Conservation (phyloP, 2,329 filamentous ascomycete species). For the Exophiala sideris region DNA sequence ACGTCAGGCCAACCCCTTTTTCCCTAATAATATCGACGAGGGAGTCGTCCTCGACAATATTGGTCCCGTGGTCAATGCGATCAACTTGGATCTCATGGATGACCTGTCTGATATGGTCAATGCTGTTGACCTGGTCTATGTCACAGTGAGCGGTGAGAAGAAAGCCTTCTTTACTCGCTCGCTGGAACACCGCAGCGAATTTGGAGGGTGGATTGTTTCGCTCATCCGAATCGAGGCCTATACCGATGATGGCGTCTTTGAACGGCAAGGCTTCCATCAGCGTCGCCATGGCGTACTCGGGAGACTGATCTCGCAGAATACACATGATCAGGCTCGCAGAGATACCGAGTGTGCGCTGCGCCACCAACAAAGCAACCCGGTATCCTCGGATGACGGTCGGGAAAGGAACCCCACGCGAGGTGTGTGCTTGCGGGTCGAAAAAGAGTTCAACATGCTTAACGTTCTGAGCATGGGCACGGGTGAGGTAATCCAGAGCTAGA, state of each 20-base stretch:
- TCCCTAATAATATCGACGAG: slow-evolving; percentile 17
- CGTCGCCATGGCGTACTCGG: slow-evolving; percentile 28
- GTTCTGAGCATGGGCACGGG: slow-evolving; percentile 59
- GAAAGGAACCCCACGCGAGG: slow-evolving; percentile 59
- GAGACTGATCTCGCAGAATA: slow-evolving; percentile 53
- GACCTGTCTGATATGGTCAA: slow-evolving; percentile 42
- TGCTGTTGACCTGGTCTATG: slow-evolving; percentile 49
- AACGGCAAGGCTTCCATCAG: slow-evolving; percentile 26
- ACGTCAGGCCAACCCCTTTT: slow-evolving; percentile 25
- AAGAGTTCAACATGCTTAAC: slow-evolving; percentile 74
- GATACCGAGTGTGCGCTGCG: slow-evolving; percentile 61
- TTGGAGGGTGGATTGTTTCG: slow-evolving; percentile 26
- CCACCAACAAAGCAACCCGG: slow-evolving; percentile 56
- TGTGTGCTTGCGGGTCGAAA: slow-evolving; percentile 77
- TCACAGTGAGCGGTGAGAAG: slow-evolving; percentile 52
- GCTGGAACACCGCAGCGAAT: slow-evolving; percentile 26
- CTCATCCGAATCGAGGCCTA: slow-evolving; percentile 29
- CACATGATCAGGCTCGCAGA: slow-evolving; percentile 67
- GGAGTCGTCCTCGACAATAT: slow-evolving; percentile 21
- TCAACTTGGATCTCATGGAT: slow-evolving; percentile 27
- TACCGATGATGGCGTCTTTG: slow-evolving; percentile 27
- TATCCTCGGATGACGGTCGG: slow-evolving; percentile 64
- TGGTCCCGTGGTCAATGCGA: slow-evolving; percentile 30
- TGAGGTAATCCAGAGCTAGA: slow-evolving; percentile 69
- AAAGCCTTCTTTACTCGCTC: slow-evolving; percentile 38